phyloP scores from a whole-genome alignment of 2,329 filamentous ascomycete genomes.

The Trichoderma polysporum region DNA sequence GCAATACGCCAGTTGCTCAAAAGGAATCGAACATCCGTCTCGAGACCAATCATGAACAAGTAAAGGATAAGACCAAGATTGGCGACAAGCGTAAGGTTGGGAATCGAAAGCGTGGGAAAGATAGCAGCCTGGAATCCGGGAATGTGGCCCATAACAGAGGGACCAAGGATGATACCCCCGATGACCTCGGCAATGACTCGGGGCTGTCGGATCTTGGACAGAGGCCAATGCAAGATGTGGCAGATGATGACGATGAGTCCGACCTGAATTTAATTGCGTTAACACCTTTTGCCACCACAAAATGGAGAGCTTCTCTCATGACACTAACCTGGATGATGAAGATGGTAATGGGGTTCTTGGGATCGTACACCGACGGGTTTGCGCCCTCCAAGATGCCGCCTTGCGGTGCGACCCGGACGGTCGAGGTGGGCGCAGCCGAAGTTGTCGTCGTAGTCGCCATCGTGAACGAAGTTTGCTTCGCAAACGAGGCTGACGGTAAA shows the following conservation, averaged over 20 bases:
- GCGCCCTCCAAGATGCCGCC: constrained; percentile 69
- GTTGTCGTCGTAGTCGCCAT: constrained; percentile 28
- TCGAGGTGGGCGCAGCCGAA: constrained; percentile 32
- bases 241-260: constrained; percentile 51
- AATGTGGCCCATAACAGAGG: constrained; percentile 84
- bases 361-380: constrained; percentile 66
- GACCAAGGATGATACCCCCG: constrained; percentile 80
- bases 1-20: constrained; percentile 79
- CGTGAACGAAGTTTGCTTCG: not conserved
- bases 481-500: not conserved
- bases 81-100: constrained; percentile 72
- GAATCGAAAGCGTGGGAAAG: constrained; percentile 73
- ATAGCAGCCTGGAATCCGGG: constrained; percentile 74
- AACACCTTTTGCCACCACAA: not conserved
- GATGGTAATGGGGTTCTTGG: constrained; percentile 69
- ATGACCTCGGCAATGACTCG: constrained; percentile 83
- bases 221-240: constrained; percentile 65
- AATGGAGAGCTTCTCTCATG: not conserved
- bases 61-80: constrained; percentile 84
- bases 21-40: constrained; percentile 79
- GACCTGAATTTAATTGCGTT: constrained; percentile 28
- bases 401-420: constrained; percentile 39
- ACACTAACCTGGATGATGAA: constrained; percentile 69
- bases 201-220: constrained; percentile 75
- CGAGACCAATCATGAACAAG: constrained; percentile 82